phyloP scores from a whole-genome alignment of 345 rosid species.

The Raphanus sativus region DNA sequence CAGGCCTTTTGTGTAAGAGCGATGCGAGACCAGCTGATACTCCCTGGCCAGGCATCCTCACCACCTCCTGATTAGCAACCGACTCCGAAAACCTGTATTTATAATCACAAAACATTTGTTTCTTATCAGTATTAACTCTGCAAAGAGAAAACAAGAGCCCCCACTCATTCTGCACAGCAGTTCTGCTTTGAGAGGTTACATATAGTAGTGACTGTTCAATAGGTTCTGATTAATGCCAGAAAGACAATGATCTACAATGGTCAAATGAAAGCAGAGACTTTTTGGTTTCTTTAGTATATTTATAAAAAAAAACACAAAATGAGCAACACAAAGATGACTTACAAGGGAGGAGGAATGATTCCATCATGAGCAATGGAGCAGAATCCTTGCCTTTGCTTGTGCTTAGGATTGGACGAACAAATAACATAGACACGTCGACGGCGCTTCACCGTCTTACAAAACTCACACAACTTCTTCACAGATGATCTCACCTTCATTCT shows the following conservation, averaged over 20 bases:
- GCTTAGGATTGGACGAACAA: slow-evolving; percentile 79
- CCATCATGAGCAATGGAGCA: slow-evolving; percentile 54
- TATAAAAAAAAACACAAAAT: background rate
- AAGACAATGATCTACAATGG: background rate
- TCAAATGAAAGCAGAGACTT: background rate
- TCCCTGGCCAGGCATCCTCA: slow-evolving; percentile 38
- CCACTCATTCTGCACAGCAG: too few relatives aligned
- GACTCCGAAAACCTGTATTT: slow-evolving; percentile 48
- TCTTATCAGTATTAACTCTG: background rate
- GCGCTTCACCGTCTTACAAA: slow-evolving; percentile 79
- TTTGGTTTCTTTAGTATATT: background rate
- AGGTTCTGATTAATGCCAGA: background rate
- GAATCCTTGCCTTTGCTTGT: slow-evolving; percentile 87
- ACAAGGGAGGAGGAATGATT: slow-evolving; percentile 39
- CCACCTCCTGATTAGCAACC: slow-evolving; percentile 39
- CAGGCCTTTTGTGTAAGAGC: slow-evolving; percentile 55
- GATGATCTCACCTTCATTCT: slow-evolving; percentile 90
- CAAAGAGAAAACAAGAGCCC: background rate
- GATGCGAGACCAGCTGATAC: slow-evolving; percentile 50
- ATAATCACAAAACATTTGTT: background rate
- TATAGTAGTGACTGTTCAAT: background rate
- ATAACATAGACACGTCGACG: slow-evolving; percentile 80
- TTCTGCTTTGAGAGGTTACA: too few relatives aligned
- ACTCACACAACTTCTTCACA: slow-evolving; percentile 96
- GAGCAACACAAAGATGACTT: slow-evolving; percentile 25